phyloP scores from a whole-genome alignment of 805 yeast genomes.

The Wickerhamiella slavikovae region DNA sequence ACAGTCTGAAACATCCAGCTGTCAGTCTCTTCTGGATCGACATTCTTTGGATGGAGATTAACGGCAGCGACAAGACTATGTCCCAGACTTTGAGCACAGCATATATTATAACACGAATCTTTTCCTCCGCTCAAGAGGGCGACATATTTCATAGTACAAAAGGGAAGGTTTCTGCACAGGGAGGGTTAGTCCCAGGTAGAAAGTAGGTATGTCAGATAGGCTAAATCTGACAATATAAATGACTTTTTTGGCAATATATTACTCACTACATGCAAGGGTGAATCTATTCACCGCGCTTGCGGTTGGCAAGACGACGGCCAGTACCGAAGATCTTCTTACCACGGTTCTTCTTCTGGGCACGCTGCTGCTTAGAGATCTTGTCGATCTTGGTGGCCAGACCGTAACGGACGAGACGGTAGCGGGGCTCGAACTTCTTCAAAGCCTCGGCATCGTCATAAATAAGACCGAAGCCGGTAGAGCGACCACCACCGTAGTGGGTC shows the following conservation, averaged over 20 bases:
- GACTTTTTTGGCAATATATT: slow-evolving; percentile 1
- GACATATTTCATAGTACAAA: slow-evolving; percentile 60
- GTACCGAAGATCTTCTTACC: slow-evolving; percentile 98
- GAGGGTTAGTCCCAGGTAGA: background rate
- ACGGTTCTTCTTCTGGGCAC: slow-evolving; percentile 99
- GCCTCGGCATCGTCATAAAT: slow-evolving; percentile 96
- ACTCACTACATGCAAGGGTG: slow-evolving; percentile 6
- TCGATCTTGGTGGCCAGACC: slow-evolving; percentile 93
- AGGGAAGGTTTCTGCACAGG: background rate
- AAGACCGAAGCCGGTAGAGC: slow-evolving; percentile 97
- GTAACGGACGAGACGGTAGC: slow-evolving; percentile 97
- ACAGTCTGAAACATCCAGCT: slow-evolving; percentile 97
- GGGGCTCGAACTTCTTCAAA: slow-evolving; percentile 97
- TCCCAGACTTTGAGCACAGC: slow-evolving; percentile 69
- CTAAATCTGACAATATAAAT: too few species aligned
- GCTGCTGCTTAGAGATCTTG: slow-evolving; percentile 98
- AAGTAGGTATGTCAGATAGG: background rate
- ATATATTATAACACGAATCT: slow-evolving; percentile 77
- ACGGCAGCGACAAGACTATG: slow-evolving; percentile 77
- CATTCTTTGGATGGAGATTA: slow-evolving; percentile 41
- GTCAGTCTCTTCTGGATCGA: slow-evolving; percentile 49
- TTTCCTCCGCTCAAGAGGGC: slow-evolving; percentile 92
- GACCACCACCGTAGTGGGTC: slow-evolving; percentile 99
- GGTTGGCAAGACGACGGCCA: slow-evolving; percentile 78
- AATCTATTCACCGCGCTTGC: slow-evolving; percentile 12